Evolutionary conservation across 805 yeast species (phyloP), one percentile per base, ranked within the genome.

Genomic region (Metschnikowia shivogae): DNA sequence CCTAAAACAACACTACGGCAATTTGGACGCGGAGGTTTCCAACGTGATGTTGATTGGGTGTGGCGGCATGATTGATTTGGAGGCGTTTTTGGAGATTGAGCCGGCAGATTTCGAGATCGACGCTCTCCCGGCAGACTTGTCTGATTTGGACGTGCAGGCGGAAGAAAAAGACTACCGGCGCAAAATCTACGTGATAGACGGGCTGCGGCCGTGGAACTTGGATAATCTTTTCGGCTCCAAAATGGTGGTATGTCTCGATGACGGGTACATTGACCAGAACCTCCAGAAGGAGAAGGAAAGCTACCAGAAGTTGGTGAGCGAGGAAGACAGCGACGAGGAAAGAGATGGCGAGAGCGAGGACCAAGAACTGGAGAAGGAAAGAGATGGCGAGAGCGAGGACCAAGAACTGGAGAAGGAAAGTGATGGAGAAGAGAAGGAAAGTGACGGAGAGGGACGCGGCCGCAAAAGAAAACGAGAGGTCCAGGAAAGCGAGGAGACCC

Each of bases 191-290:
- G 78, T 95, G 9, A 74, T 93, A 45, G 99, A 93, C 64, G 89
- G 96, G 3, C 93, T 86, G 53, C 71, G 98, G 52, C 99, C 99
- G 4, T 93, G 99, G 98, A 90, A 90, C 64, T 69, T 93, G 52
- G 96, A 90, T 61, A 93, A 93, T 60, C 58, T 93, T 38, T 90
- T 86, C 72, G 97, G 96, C 1, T 82, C 92, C 6, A 80, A 80
- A 8, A 74, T 80, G 50, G 79, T 93, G 4, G 74, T 74, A 6
- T 90, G 98, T 63, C 77, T 90, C 48, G 98, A 90, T 59, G 98
- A 92, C 61, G 97, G 96, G 0, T 70, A 72, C 38, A 73, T 86
- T 1, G 86, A 83, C 28, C 77, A 74, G 30, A 81, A 78, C 41
- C 62, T 90, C 42, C 49, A 49, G 11, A 62, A 67, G 5, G 89